Evolutionary conservation across 306 rosid species (phyloP).

Genomic region (Cucurbita ficifolia): DNA sequence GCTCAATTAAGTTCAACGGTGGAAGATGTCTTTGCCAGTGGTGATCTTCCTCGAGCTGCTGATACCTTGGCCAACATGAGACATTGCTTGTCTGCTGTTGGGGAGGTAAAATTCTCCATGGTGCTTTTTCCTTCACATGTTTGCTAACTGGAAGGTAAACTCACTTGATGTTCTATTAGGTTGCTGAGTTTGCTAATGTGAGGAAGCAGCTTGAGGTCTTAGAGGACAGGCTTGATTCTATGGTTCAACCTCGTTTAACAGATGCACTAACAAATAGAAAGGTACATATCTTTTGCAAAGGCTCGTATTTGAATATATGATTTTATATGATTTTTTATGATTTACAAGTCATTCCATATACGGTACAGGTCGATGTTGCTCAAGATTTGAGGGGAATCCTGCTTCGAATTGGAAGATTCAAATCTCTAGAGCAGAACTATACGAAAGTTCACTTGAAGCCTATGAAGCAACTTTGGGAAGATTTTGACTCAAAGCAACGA

Average conservation of each 20-base stretch:
- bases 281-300: constrained; percentile 21
- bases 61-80: constrained; percentile 96
- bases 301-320: background rate
- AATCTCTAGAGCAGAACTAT: constrained; percentile 80
- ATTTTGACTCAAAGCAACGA: constrained; percentile 53
- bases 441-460: constrained; percentile 90
- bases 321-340: background rate
- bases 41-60: constrained; percentile 95
- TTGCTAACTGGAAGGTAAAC: background rate
- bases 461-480: constrained; percentile 81
- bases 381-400: constrained; percentile 89
- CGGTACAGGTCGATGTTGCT: constrained; percentile 59
- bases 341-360: background rate
- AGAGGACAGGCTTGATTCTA: constrained; percentile 86
- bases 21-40: constrained; percentile 96
- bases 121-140: background rate
- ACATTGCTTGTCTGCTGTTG: constrained; percentile 97
- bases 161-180: constrained; percentile 24
- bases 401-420: constrained; percentile 92
- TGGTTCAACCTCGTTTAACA: constrained; percentile 96
- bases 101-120: constrained; percentile 46
- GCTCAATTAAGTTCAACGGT: constrained; percentile 89
- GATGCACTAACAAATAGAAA: constrained; percentile 80
- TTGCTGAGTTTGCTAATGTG: constrained; percentile 96
- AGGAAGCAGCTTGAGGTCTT: constrained; percentile 95